Conservation (phyloP, 2,329 filamentous ascomycete species). For the Pseudocercospora musae region DNA sequence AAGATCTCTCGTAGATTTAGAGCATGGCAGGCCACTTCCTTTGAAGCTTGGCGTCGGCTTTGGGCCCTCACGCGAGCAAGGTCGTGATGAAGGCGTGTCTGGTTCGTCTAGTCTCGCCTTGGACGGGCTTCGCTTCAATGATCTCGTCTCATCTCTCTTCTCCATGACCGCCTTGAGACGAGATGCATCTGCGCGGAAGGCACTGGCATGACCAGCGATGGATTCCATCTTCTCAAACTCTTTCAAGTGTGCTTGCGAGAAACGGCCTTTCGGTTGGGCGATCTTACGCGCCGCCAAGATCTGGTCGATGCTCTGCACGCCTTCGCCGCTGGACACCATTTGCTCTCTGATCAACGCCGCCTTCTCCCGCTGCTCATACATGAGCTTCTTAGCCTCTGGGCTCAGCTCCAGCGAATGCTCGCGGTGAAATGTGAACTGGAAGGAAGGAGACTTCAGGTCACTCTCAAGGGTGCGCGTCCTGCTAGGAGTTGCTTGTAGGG, state of each 20-base stretch:
- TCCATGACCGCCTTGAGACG: conserved; percentile 7
- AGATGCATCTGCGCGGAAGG: conserved; percentile 54
- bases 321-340: conserved; percentile 60
- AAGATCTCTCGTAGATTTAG: conserved; percentile 24
- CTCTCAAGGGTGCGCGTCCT: conserved; percentile 33
- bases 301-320: conserved; percentile 42
- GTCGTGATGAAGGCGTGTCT: conserved; percentile 15
- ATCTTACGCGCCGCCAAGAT: conserved; percentile 60
- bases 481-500: conserved; percentile 61
- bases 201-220: conserved; percentile 80
- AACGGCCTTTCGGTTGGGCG: conserved; percentile 77
- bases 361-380: conserved; percentile 68
- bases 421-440: conserved; percentile 62
- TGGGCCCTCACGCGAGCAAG: conserved; percentile 13
- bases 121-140: conserved; percentile 54
- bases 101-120: conserved; percentile 61
- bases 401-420: conserved; percentile 57
- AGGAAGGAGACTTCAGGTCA: conserved; percentile 54
- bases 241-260: conserved; percentile 79
- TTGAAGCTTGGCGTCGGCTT: conserved; percentile 24
- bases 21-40: conserved; percentile 28
- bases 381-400: conserved; percentile 57
- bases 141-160: conserved; percentile 29
- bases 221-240: conserved; percentile 98
- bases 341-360: conserved; percentile 68